Base-by-base conservation (phyloP, 345 rosid species). In the Salix purpurea region DNA sequence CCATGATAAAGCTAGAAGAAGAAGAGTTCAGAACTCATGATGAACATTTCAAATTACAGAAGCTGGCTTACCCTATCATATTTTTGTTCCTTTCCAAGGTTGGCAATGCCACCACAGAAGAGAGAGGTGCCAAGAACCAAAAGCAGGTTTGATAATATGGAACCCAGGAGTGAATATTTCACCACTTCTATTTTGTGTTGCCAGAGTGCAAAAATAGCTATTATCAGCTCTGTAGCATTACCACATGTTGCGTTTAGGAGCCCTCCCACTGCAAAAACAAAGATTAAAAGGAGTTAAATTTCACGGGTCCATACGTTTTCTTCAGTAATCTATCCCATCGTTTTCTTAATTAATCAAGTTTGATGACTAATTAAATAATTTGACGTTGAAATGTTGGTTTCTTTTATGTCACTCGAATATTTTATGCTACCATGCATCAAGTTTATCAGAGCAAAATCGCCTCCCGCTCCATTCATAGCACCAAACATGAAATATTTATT, bases 221-320 rank as follows among this genome's bases (percentile, higher is more conserved):
- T 93, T 69, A 95, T 95, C 32, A 95, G 85, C 81, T 95, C 99
- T 0, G 98, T 91, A 0, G 96, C 98, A 83, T 95, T 95, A 40
- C 99, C 99, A 79, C 99, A 91, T 28, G 98, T 93, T 48, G 99
- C 99, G 71, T 95, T 95, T 74, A 95, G 77, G 58, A 95, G 85
- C 24, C 99, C 98, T 21, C 99, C 98, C 72, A 95, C 98, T 93
- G 86, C 66, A 68, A 71, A 72, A 75, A 4, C 69, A 67, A 23
- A n/a, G 36, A 65, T 34, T 60, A 18, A 8, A 65, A 65, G 64
- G 28, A 58, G 10, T 58, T 23, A 9, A n/a, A 58, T 58, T 14
- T 58, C 62, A 58, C 11, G 62, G 28, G 10, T 3, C 24, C 10
- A 6, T 6, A 0, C 11, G 5, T n/a, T 9, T 58, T 24, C 62